Conservation (phyloP, 2,329 filamentous ascomycete genomes). For the Neonectria faginata region DNA sequence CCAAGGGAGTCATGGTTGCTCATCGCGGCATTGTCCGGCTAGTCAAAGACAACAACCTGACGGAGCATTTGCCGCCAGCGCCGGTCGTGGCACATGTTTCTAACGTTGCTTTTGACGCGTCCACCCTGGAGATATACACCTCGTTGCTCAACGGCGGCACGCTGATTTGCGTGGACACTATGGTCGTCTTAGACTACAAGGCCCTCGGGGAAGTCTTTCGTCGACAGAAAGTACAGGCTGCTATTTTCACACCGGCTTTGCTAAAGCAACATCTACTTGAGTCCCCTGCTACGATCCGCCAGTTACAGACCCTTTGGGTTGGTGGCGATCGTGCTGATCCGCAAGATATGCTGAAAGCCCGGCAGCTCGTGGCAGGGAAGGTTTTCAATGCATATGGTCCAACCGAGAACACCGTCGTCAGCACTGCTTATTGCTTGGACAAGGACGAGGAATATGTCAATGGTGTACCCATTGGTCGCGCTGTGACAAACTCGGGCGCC, state of each 20-base stretch:
- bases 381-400: slow-evolving; percentile 34
- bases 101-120: not conserved
- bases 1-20: not conserved
- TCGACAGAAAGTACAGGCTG: slow-evolving; percentile 18
- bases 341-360: slow-evolving; percentile 13
- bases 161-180: not conserved
- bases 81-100: not conserved
- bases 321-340: slow-evolving; percentile 36
- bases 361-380: not conserved
- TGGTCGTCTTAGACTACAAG: not conserved
- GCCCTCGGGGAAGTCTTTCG: slow-evolving; percentile 14
- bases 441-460: slow-evolving; percentile 18
- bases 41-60: not conserved
- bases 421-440: slow-evolving; percentile 9
- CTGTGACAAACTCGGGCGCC: slow-evolving; percentile 37
- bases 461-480: slow-evolving; percentile 38
- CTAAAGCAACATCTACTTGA: slow-evolving; percentile 36
- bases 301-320: slow-evolving; percentile 22
- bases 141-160: not conserved
- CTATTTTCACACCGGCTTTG: slow-evolving; percentile 30
- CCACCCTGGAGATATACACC: not conserved
- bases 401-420: slow-evolving; percentile 33
- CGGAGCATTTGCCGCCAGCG: not conserved
- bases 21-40: not conserved
- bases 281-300: slow-evolving; percentile 9